These are phyloP conservation scores for Kluyveromyces sp. DNA, from an alignment of 1,139 yeast genomes.

Conservation along the genomic window DNA sequence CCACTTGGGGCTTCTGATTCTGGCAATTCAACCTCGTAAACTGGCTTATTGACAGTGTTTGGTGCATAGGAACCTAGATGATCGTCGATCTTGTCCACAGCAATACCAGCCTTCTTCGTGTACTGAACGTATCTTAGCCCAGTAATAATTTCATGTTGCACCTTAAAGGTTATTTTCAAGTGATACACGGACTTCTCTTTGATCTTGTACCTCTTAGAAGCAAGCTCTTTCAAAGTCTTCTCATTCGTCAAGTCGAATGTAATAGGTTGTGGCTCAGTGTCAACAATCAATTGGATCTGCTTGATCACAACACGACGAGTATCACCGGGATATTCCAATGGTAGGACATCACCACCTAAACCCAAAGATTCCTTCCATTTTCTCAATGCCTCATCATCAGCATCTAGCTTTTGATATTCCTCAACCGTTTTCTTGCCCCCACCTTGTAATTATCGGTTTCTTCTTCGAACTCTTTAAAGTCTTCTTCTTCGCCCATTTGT, in stretches of 20 bases:
- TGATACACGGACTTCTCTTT: conserved; percentile 75
- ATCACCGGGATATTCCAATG: conserved; percentile 59
- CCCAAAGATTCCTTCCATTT: conserved; percentile 94
- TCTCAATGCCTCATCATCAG: conserved; percentile 83
- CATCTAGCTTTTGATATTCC: conserved; percentile 78
- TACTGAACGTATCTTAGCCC: conserved; percentile 82
- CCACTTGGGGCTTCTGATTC: conserved; percentile 94
- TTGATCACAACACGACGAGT: conserved; percentile 69
- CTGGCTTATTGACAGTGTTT: conserved; percentile 74
- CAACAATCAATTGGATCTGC: conserved; percentile 64
- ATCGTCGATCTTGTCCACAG: conserved; percentile 80
- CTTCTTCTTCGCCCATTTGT: conserved; percentile 33
- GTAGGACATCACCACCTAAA: conserved; percentile 49
- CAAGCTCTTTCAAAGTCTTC: conserved; percentile 42
- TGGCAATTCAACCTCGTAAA: conserved; percentile 66
- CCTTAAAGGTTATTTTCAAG: conserved; percentile 67
- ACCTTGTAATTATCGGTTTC: conserved; percentile 68
- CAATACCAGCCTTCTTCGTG: conserved; percentile 79
- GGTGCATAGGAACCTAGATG: conserved; percentile 91
- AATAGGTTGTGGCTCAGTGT: conserved; percentile 51
- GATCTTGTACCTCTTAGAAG: conserved; percentile 40
- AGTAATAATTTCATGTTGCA: conserved; percentile 86
- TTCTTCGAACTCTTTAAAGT: conserved; percentile 38
- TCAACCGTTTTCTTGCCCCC: conserved; percentile 79
- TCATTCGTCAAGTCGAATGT: conserved; percentile 55